Percentiles rank a stretch among this genome's conserved stretches.
Evolutionary conservation across 202 grass and related monocot species (phyloP).

Genomic region (Zizania palustris): DNA sequence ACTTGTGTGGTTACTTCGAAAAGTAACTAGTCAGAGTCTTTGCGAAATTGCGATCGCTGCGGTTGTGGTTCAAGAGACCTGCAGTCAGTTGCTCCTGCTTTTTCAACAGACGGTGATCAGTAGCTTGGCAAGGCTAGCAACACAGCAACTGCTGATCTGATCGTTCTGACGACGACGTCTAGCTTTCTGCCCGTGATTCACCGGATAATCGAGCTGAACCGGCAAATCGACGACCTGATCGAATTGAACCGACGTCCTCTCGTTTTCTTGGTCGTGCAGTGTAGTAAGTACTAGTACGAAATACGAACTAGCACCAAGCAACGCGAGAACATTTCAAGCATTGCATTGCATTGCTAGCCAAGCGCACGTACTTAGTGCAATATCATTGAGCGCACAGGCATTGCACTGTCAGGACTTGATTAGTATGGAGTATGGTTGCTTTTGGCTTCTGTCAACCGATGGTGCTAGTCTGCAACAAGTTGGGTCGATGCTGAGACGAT

Average conservation of each 20-base stretch:
- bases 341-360: background rate
- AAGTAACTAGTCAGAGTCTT: background rate
- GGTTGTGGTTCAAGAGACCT: constrained; percentile 22
- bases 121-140: constrained; percentile 25
- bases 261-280: background rate
- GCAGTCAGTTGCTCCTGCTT: background rate
- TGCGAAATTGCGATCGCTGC: background rate
- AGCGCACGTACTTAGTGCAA: background rate
- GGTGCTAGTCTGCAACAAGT: background rate
- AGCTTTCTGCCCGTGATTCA: background rate
- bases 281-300: background rate
- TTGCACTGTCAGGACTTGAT: background rate
- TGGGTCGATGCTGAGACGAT: background rate
- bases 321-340: background rate
- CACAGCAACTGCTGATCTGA: constrained; percentile 8
- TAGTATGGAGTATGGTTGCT: background rate
- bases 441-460: background rate
- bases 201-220: background rate
- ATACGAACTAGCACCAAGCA: background rate
- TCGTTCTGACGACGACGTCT: background rate
- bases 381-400: background rate
- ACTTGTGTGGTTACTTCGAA: background rate
- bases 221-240: background rate
- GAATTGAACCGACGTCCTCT: background rate
- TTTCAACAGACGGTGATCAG: background rate